Evolutionary conservation across 1,139 yeast genomes (phyloP).

Genomic region (Saccharomyces hybrid): DNA sequence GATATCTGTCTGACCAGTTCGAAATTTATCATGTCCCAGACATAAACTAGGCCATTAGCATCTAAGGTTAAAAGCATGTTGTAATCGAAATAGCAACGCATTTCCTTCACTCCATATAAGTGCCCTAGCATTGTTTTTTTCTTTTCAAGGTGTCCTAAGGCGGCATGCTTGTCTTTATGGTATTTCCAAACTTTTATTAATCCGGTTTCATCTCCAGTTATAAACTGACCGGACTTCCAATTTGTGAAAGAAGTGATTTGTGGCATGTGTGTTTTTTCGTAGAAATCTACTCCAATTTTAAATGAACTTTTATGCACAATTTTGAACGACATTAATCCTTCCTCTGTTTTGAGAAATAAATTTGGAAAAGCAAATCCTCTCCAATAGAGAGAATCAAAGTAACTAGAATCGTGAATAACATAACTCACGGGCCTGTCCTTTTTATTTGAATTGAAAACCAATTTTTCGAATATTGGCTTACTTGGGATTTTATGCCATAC

Average conservation of each 20-base stretch:
- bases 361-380: not conserved
- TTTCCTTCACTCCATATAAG: slow-evolving; percentile 34
- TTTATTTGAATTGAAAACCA: not conserved
- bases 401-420: not conserved
- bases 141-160: slow-evolving; percentile 3
- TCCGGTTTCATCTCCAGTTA: slow-evolving; percentile 52
- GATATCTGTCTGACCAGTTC: slow-evolving; percentile 41
- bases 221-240: slow-evolving; percentile 30
- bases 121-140: slow-evolving; percentile 46
- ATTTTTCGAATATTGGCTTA: not conserved
- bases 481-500: slow-evolving; percentile 4
- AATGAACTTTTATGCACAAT: not conserved
- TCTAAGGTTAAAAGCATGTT: slow-evolving; percentile 49
- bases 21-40: slow-evolving; percentile 54
- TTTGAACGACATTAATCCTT: not conserved
- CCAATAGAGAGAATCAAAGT: not conserved
- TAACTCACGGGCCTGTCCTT: not conserved
- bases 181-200: slow-evolving; percentile 46
- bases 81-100: slow-evolving; percentile 43
- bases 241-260: slow-evolving; percentile 22
- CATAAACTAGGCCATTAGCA: slow-evolving; percentile 39
- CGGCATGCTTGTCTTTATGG: not conserved
- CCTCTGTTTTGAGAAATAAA: not conserved
- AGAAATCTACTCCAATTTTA: slow-evolving; percentile 5
- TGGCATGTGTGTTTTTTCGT: slow-evolving; percentile 19